Base-by-base conservation (phyloP, 352 stramenopile genomes). In the Pythium guiyangense region DNA sequence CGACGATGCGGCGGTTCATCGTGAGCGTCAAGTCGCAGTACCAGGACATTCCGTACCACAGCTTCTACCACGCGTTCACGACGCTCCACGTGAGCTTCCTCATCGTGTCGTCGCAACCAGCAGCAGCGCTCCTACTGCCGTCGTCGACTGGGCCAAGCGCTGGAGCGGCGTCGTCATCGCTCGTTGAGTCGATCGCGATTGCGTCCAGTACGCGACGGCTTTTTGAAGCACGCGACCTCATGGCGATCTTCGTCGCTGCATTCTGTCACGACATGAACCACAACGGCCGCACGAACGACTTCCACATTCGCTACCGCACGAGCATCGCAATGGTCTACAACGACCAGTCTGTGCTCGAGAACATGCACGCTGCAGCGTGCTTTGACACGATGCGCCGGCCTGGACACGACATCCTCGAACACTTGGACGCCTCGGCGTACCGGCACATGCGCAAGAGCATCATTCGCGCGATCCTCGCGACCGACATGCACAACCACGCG, bases 221-320 rank as follows among this genome's bases (percentile, higher is more conserved):
- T n/a, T 55, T 96, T 18, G 70, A 86, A 17, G 57, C 57, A 6
- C 63, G 68, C 6, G 79, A 94, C 37, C 57, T 85, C n/a, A 67
- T 96, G 49, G 72, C 86, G 17, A 69, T 96, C 4, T 86, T 95
- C 31, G 67, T 96, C 29, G 79, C 79, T 1, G 78, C 84, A 0
- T 87, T 95, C 54, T 88, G 80, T 55, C 88, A 96, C 60, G 86
- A 96, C 42, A 88, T 96, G 66, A 89, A 91, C 68, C 87, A 96
- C 69, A 86, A 93, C 39, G 87, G 80, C 12, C 75, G 84, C 47
- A 96, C 83, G 26, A 96, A 96, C 70, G 82, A 89, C 61, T 96
- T 96, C 57, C 82, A 96, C 62, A 86, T 94, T 48, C 72, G 86
- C 10, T 75, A 77, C 49, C 73, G 70, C 51, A 92, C 83, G 40